These are phyloP conservation scores for Xylaria intraflava DNA, from an alignment of 495 filamentous ascomycete species.

Conservation along the genomic window DNA sequence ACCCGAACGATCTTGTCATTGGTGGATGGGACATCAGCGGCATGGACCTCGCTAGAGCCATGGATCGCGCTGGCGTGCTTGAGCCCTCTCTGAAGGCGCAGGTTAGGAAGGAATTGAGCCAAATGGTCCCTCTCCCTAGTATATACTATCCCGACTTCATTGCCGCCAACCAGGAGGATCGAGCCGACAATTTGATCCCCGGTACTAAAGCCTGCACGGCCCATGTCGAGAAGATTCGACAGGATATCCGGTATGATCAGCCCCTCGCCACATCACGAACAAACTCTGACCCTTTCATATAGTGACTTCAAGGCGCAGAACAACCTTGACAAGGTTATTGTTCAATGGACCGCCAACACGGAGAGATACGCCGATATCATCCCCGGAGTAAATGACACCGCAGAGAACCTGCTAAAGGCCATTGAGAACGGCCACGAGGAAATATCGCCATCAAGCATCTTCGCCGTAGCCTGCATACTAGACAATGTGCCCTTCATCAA, in stretches of 20 bases:
- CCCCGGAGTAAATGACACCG: slow-evolving; percentile 89
- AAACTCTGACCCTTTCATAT: slow-evolving; percentile 17
- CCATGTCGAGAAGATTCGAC: slow-evolving; percentile 89
- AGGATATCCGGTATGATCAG: slow-evolving; percentile 75
- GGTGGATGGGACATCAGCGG: slow-evolving; percentile 97
- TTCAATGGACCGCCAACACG: slow-evolving; percentile 98
- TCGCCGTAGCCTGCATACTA: slow-evolving; percentile 88
- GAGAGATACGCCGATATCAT: slow-evolving; percentile 90
- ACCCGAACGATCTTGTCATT: slow-evolving; percentile 91
- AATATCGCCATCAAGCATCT: slow-evolving; percentile 88
- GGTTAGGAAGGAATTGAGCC: slow-evolving; percentile 87
- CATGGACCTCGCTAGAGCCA: slow-evolving; percentile 81
- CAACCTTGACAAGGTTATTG: slow-evolving; percentile 87
- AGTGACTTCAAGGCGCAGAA: slow-evolving; percentile 88
- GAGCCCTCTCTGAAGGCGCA: slow-evolving; percentile 85
- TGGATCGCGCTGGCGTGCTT: slow-evolving; percentile 92
- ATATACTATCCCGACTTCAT: slow-evolving; percentile 99
- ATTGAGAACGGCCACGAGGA: slow-evolving; percentile 83
- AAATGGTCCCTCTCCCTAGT: slow-evolving; percentile 82
- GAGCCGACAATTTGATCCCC: slow-evolving; percentile 83
- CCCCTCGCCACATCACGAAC: not conserved
- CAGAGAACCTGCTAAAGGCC: slow-evolving; percentile 82
- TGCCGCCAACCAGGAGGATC: slow-evolving; percentile 95
- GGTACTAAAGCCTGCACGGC: slow-evolving; percentile 76
- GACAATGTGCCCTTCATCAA: slow-evolving; percentile 96